Evolutionary conservation across 75 land plant genomes (phyloP).

Genomic region (Cunninghamia lanceolata): DNA sequence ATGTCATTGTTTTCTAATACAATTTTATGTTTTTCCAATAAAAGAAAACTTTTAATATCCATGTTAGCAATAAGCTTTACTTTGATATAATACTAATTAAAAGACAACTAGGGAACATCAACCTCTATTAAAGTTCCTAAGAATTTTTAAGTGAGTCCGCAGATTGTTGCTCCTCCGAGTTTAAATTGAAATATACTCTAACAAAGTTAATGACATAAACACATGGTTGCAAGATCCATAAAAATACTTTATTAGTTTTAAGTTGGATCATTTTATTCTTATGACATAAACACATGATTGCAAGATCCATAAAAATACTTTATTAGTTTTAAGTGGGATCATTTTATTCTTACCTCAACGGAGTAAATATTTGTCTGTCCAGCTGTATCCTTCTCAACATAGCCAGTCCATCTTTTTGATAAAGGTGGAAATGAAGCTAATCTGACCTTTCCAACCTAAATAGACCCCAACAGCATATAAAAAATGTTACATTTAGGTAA

Average conservation of each 20-base stretch:
- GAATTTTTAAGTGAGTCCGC: neutral
- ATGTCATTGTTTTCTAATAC: neutral
- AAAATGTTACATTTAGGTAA: neutral
- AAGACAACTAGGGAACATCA: neutral
- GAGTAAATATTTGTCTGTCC: conserved; percentile 95
- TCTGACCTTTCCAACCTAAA: conserved; percentile 87
- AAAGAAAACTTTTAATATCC: neutral
- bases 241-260: neutral
- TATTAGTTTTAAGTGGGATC: neutral
- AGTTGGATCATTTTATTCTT: neutral
- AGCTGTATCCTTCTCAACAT: conserved; percentile 96
- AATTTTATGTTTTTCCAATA: neutral
- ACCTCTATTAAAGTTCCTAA: neutral
- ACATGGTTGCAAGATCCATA: neutral
- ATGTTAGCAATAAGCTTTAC: neutral
- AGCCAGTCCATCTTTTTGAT: conserved; percentile 73
- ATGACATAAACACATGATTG: no score
- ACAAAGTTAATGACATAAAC: neutral
- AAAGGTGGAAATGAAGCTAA: conserved; percentile 78
- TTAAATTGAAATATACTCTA: neutral
- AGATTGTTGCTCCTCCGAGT: neutral
- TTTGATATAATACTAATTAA: neutral
- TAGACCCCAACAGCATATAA: neutral
- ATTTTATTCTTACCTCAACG: conserved; percentile 61
- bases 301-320: neutral